Evolutionary conservation across 306 rosid species (phyloP).

Genomic region (Pueraria montana): DNA sequence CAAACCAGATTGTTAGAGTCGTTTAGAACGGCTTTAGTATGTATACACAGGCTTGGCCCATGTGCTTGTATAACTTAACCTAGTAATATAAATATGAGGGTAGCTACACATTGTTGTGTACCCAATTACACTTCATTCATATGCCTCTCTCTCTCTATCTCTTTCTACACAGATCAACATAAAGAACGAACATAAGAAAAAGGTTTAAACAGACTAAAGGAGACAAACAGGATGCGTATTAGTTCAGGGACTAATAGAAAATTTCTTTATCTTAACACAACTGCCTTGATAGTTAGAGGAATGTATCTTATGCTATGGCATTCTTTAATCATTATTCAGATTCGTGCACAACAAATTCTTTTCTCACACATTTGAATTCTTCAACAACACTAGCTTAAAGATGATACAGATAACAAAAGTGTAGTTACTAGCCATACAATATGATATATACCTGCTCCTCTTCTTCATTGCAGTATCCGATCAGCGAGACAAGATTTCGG

Average conservation of each 20-base stretch:
- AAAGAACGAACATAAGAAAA: background rate
- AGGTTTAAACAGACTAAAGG: background rate
- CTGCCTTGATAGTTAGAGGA: background rate
- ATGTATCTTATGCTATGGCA: background rate
- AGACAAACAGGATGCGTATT: background rate
- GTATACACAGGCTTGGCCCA: too few species aligned
- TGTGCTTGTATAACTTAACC: too few species aligned
- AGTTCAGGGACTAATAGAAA: background rate
- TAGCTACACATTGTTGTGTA: too few species aligned
- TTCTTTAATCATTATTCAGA: background rate
- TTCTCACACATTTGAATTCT: conserved; percentile 22
- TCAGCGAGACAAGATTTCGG: conserved; percentile 80
- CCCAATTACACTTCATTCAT: too few species aligned
- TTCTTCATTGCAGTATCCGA: conserved; percentile 86
- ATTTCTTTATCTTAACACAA: background rate
- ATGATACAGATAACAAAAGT: conserved; percentile 2
- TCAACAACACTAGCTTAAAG: conserved; percentile 8
- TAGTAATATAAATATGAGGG: too few species aligned
- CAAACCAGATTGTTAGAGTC: background rate
- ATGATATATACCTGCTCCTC: conserved; percentile 70
- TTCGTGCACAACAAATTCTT: background rate
- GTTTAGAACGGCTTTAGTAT: too few species aligned
- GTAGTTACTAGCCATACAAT: conserved; percentile 13
- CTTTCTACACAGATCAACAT: background rate
- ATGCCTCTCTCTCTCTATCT: too few species aligned